These are phyloP conservation scores for Xylaria flabelliformis DNA, from an alignment of 495 filamentous ascomycete species.

Conservation along the genomic window DNA sequence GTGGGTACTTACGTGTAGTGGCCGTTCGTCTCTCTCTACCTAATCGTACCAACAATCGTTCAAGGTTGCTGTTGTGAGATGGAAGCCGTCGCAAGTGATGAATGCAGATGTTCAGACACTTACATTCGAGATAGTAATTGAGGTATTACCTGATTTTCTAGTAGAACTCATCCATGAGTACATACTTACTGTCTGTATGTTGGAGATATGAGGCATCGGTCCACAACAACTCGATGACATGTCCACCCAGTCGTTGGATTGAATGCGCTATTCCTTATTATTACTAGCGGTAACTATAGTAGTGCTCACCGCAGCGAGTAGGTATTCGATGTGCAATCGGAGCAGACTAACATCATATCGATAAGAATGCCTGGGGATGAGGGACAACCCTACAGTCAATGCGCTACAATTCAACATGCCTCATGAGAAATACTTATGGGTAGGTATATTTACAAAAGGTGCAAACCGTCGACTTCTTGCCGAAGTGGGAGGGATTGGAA, in stretches of 20 bases:
- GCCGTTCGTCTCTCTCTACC: too few relatives aligned
- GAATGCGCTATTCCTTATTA: background rate
- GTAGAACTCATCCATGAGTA: background rate
- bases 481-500: background rate
- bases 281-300: background rate
- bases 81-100: background rate
- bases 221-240: background rate
- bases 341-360: background rate
- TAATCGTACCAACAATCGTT: background rate
- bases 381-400: background rate
- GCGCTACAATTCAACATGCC: background rate
- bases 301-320: conserved; percentile 4
- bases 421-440: background rate
- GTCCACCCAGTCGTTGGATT: background rate
- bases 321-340: background rate
- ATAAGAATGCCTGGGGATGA: background rate
- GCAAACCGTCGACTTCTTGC: background rate
- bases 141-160: background rate
- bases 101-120: background rate
- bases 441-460: background rate
- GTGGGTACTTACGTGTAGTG: too few relatives aligned
- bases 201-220: background rate
- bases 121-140: background rate
- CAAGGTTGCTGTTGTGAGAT: background rate
- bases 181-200: background rate